Conservation (phyloP, 768 basidiomycete species). For the Amanita brunnescens region DNA sequence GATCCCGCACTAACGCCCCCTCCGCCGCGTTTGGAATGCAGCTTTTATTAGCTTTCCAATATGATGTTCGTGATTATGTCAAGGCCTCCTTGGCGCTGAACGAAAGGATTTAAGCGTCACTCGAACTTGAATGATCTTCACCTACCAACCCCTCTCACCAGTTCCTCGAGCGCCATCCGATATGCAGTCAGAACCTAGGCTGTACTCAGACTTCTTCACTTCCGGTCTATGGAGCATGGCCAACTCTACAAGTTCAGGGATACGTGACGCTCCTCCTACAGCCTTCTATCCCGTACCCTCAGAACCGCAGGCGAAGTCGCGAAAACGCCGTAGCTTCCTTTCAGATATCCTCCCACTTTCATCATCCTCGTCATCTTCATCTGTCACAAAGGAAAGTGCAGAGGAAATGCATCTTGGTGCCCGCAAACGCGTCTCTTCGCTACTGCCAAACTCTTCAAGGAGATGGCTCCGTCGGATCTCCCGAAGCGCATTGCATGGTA, state of each 20-base stretch:
- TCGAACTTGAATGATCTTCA: not conserved
- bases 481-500: not conserved
- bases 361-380: not conserved
- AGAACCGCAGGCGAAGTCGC: not conserved
- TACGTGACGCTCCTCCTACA: slow-evolving; percentile 1
- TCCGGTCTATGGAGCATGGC: slow-evolving; percentile 36
- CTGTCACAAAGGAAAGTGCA: not conserved
- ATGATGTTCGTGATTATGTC: not conserved
- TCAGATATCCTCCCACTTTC: not conserved
- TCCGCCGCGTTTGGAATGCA: not conserved
- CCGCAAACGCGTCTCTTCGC: not conserved
- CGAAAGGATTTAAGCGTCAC: not conserved
- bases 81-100: not conserved
- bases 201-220: slow-evolving; percentile 40
- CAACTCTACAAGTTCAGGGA: slow-evolving; percentile 9
- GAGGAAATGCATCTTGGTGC: not conserved
- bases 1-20: not conserved
- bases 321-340: not conserved
- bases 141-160: not conserved
- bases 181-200: slow-evolving; percentile 1
- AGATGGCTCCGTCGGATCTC: not conserved
- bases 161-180: not conserved
- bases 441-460: not conserved
- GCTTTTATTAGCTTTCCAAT: not conserved
- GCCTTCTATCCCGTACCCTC: slow-evolving; percentile 2